These are phyloP conservation scores for Zymoseptoria brevis DNA, from an alignment of 2,329 filamentous ascomycete species.

Conservation along the genomic window DNA sequence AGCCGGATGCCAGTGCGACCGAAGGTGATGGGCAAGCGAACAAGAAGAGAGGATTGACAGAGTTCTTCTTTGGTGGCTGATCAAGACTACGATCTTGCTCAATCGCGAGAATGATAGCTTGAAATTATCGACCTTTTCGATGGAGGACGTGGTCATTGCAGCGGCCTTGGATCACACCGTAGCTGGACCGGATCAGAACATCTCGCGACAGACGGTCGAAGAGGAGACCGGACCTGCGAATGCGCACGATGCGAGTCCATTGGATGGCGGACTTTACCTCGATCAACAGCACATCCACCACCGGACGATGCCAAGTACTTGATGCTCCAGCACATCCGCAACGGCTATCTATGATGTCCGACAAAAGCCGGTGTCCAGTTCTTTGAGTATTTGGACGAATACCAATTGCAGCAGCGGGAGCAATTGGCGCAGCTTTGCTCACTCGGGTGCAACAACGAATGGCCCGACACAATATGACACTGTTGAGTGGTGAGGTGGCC, in stretches of 20 bases:
- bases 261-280: neutral
- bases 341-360: no score
- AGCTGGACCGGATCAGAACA: neutral
- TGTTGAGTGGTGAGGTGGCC: no score
- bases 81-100: neutral
- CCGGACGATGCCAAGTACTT: no score
- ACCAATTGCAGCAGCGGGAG: no score
- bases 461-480: no score
- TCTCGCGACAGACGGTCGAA: neutral
- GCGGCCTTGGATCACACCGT: neutral
- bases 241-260: neutral
- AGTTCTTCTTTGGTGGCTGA: neutral
- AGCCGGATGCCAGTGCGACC: slow-evolving; percentile 1
- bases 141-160: neutral
- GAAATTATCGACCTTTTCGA: no score
- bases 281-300: no score
- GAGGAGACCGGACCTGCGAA: neutral
- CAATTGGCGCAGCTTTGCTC: no score
- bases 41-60: neutral
- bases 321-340: no score
- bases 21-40: neutral
- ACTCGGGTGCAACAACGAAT: no score
- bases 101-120: neutral
- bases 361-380: no score
- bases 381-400: no score